Conservation (phyloP, 2,329 filamentous ascomycete species). For the Cercospora sesami region DNA sequence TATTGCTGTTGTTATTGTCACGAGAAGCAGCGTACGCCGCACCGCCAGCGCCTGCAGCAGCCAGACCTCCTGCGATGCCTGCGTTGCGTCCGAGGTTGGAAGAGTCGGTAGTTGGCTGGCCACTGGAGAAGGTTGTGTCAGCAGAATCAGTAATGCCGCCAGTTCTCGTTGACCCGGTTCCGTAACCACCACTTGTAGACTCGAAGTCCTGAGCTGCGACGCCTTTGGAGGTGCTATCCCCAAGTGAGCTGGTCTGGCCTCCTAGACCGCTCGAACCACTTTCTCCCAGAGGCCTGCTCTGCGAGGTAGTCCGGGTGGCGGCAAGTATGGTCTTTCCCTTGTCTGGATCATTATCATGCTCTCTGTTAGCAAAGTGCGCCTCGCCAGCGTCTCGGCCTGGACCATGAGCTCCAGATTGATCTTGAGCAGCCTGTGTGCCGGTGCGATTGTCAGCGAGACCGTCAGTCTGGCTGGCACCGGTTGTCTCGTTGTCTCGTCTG, state of each 20-base stretch:
- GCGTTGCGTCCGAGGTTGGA: constrained; percentile 39
- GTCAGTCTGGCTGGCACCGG: constrained; percentile 12
- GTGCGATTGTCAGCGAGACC: constrained; percentile 18
- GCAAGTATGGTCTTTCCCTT: constrained; percentile 11
- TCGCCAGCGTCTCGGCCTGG: constrained; percentile 16
- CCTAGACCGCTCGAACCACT: neutral
- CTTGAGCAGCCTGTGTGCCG: constrained; percentile 14
- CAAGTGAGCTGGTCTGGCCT: neutral
- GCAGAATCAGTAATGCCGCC: constrained; percentile 14
- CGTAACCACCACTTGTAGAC: neutral
- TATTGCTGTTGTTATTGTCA: constrained; percentile 3
- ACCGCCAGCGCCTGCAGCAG: constrained; percentile 32
- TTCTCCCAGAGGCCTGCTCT: constrained; percentile 11
- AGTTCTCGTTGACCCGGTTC: neutral
- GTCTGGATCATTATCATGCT: constrained; percentile 13
- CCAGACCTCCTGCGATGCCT: constrained; percentile 37
- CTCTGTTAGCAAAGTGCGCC: neutral
- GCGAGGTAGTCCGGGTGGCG: constrained; percentile 10
- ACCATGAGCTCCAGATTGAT: constrained; percentile 18
- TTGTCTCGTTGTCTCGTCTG: neutral
- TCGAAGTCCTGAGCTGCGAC: constrained; percentile 6
- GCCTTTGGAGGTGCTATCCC: constrained; percentile 4
- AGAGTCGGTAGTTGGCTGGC: neutral
- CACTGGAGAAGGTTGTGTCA: neutral
- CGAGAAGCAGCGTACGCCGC: constrained; percentile 7